Evolutionary conservation across 108 stramenopile species (phyloP).

Genomic region (Skeletonema marinoi): DNA sequence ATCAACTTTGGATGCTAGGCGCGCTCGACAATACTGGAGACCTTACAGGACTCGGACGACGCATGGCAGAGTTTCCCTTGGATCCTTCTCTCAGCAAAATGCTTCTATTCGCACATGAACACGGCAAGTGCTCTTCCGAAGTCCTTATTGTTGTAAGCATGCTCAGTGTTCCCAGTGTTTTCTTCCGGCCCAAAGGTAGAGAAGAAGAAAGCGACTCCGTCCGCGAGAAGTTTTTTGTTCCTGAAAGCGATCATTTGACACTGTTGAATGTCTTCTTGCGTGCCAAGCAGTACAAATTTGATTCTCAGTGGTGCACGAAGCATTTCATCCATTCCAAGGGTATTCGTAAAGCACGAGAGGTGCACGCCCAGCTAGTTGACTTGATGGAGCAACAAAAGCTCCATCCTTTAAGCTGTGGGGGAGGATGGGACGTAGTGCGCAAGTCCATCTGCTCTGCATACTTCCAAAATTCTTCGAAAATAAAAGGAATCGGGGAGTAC

Average conservation of each 20-base stretch:
- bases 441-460: conserved; percentile 99
- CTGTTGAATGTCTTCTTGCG: conserved; percentile 95
- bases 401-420: conserved; percentile 78
- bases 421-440: conserved; percentile 95
- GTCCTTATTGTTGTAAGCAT: conserved; percentile 95
- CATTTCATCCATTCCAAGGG: conserved; percentile 98
- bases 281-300: conserved; percentile 93
- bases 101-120: conserved; percentile 92
- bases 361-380: conserved; percentile 95
- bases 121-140: conserved; percentile 90
- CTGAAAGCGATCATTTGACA: conserved; percentile 98
- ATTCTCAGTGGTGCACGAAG: conserved; percentile 92
- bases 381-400: conserved; percentile 96
- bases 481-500: conserved; percentile 99
- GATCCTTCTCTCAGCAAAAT: conserved; percentile 98
- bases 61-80: conserved; percentile 97
- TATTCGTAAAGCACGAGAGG: conserved; percentile 95
- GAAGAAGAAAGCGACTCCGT: conserved; percentile 99
- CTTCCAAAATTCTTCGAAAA: conserved; percentile 96
- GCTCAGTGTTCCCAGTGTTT: conserved; percentile 96
- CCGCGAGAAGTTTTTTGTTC: conserved; percentile 99
- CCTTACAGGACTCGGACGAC: conserved; percentile 88
- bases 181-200: conserved; percentile 96
- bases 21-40: conserved; percentile 96
- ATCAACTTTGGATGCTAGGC: conserved; percentile 97